phyloP scores from a whole-genome alignment of 208 protist species.

The Polymyxa betae region DNA sequence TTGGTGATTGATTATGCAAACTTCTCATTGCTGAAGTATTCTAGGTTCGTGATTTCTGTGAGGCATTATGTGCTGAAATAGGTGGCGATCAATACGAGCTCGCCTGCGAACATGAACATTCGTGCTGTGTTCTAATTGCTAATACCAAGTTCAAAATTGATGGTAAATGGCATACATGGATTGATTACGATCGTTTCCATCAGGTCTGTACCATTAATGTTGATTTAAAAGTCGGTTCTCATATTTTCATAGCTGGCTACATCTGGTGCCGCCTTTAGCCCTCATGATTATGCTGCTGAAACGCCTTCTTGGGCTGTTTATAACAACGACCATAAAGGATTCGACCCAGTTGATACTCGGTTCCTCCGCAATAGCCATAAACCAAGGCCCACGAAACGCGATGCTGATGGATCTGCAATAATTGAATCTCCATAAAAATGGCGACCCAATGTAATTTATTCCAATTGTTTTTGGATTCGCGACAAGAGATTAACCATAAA shows the following conservation, averaged over 20 bases:
- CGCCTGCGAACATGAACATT: slow-evolving; percentile 67
- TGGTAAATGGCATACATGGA: slow-evolving; percentile 63
- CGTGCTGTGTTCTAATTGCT: slow-evolving; percentile 65
- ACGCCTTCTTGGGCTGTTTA: slow-evolving; percentile 61
- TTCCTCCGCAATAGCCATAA: slow-evolving; percentile 14
- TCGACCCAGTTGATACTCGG: slow-evolving; percentile 59
- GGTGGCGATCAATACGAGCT: slow-evolving; percentile 53
- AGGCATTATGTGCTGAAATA: background rate
- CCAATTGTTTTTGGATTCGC: background rate
- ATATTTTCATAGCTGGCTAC: background rate
- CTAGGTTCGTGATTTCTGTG: slow-evolving; percentile 55
- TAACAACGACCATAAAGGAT: slow-evolving; percentile 57
- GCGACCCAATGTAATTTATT: background rate
- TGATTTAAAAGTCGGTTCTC: background rate
- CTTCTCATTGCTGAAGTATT: background rate
- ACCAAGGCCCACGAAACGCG: background rate
- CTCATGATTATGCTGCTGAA: slow-evolving; percentile 32
- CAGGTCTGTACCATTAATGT: slow-evolving; percentile 46
- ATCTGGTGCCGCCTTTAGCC: background rate
- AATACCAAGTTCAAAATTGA: slow-evolving; percentile 57
- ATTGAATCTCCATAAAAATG: background rate
- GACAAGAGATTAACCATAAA: background rate
- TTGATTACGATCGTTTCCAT: slow-evolving; percentile 60
- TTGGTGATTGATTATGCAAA: background rate
- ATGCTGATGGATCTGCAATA: background rate